Evolutionary conservation across 73 alveolate species (phyloP).

Genomic region (Symbiodinium natans): DNA sequence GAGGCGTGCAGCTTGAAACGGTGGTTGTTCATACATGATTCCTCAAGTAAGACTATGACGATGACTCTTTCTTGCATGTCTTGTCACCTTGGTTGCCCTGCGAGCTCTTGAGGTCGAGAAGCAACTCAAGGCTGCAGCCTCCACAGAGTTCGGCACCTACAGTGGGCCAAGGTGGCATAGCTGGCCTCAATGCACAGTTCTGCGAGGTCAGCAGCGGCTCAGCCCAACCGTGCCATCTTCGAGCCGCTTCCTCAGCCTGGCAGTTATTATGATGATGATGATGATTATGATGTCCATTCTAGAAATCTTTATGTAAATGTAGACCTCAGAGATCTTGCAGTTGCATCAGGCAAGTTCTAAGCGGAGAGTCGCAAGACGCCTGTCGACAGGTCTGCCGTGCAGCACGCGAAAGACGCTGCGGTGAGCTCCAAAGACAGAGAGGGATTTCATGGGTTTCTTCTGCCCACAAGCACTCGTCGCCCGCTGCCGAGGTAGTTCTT

Average conservation of each 20-base stretch:
- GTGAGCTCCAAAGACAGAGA: neutral
- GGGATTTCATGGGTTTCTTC: neutral
- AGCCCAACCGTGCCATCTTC: slow-evolving; percentile 78
- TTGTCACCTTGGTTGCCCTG: too few species aligned
- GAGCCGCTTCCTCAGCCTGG: slow-evolving; percentile 5
- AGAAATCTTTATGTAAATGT: too few species aligned
- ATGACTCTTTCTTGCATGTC: too few species aligned
- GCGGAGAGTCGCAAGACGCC: too few species aligned
- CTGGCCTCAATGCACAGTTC: neutral
- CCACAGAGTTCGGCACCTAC: neutral
- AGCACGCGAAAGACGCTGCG: slow-evolving; percentile 83
- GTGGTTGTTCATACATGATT: too few species aligned
- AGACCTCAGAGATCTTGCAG: too few species aligned
- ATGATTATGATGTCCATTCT: too few species aligned
- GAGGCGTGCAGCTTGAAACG: slow-evolving; percentile 6
- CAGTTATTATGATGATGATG: too few species aligned
- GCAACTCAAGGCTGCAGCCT: neutral
- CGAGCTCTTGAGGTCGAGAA: neutral
- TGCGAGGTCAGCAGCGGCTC: slow-evolving; percentile 16
- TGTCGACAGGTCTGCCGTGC: slow-evolving; percentile 56
- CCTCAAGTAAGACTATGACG: too few species aligned
- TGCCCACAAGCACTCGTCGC: neutral
- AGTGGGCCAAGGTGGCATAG: neutral
- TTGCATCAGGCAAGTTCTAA: too few species aligned
- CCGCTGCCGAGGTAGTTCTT: slow-evolving; percentile 31